Percentiles rank a stretch among this genome's conserved stretches.
phyloP scores from a whole-genome alignment of 805 yeast species.

The Schizosaccharomyces japonicus region DNA sequence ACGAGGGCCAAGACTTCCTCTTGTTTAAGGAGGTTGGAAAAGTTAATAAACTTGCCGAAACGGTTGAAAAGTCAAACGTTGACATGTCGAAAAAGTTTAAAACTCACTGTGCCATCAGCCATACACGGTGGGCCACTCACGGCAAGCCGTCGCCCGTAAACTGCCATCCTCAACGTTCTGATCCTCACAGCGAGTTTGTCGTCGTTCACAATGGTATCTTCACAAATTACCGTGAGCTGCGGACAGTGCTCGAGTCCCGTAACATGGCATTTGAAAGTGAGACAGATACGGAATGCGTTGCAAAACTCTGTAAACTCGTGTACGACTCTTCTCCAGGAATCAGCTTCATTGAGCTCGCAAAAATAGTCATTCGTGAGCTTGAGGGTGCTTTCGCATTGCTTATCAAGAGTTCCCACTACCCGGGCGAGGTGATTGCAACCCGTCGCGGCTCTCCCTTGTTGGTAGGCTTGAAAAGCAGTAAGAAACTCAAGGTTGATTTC shows the following conservation, averaged over 20 bases:
- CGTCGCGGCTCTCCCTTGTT: slow-evolving; percentile 94
- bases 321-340: slow-evolving; percentile 51
- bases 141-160: slow-evolving; percentile 70
- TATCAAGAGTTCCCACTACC: slow-evolving; percentile 76
- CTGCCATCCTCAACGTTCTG: slow-evolving; percentile 94
- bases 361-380: slow-evolving; percentile 72
- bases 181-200: slow-evolving; percentile 55
- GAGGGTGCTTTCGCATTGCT: slow-evolving; percentile 95
- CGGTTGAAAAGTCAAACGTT: slow-evolving; percentile 27
- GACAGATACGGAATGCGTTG: slow-evolving; percentile 95
- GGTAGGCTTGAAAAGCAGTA: slow-evolving; percentile 91
- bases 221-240: slow-evolving; percentile 81
- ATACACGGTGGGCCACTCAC: slow-evolving; percentile 99
- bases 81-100: slow-evolving; percentile 36
- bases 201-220: slow-evolving; percentile 96
- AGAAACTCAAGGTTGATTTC: slow-evolving; percentile 85
- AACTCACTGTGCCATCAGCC: slow-evolving; percentile 90
- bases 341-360: slow-evolving; percentile 80
- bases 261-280: slow-evolving; percentile 73
- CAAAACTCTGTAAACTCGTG: slow-evolving; percentile 75
- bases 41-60: slow-evolving; percentile 57
- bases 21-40: slow-evolving; percentile 77
- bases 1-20: slow-evolving; percentile 40
- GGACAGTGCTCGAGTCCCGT: slow-evolving; percentile 52
- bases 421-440: slow-evolving; percentile 87